Conservation (phyloP, 257 asterid species). For the Vinca minor region DNA sequence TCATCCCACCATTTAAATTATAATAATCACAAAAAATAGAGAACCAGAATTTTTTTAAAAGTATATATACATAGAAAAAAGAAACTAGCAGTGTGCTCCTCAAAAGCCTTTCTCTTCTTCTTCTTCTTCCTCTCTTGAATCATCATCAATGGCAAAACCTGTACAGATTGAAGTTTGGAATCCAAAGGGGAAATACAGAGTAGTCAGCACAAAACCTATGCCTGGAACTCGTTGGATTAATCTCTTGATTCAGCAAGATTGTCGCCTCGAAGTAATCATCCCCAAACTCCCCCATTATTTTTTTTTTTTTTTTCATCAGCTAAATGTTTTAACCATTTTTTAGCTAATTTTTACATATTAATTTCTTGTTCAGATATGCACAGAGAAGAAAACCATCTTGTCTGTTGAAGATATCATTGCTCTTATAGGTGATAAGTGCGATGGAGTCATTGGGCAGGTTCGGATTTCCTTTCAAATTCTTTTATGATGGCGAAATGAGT, state of each 20-base stretch:
- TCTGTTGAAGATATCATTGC: conserved; percentile 85
- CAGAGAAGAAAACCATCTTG: conserved; percentile 74
- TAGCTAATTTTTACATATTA: background rate
- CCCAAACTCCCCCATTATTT: background rate
- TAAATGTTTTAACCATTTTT: background rate
- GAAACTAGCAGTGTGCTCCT: background rate
- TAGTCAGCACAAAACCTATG: conserved; percentile 86
- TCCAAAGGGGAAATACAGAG: conserved; percentile 86
- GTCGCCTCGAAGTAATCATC: conserved; percentile 76
- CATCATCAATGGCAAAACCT: conserved; percentile 53
- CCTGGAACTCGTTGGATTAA: conserved; percentile 96
- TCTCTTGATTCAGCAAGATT: conserved; percentile 71
- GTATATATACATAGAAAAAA: too few relatives aligned
- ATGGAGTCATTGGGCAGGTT: conserved; percentile 98
- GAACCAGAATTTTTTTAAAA: conserved; percentile 6
- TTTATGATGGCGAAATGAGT: too few relatives aligned
- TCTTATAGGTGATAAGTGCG: conserved; percentile 72
- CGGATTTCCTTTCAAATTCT: too few relatives aligned
- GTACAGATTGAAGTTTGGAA: conserved; percentile 83
- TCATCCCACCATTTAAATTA: conserved; percentile 9
- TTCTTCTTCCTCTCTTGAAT: too few relatives aligned
- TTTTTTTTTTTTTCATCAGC: background rate
- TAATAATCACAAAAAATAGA: conserved; percentile 1
- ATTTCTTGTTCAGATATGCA: conserved; percentile 52
- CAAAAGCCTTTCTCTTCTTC: background rate